These are phyloP conservation scores for Polyplosphaeria fusca DNA, from an alignment of 495 filamentous ascomycete species.

Conservation along the genomic window DNA sequence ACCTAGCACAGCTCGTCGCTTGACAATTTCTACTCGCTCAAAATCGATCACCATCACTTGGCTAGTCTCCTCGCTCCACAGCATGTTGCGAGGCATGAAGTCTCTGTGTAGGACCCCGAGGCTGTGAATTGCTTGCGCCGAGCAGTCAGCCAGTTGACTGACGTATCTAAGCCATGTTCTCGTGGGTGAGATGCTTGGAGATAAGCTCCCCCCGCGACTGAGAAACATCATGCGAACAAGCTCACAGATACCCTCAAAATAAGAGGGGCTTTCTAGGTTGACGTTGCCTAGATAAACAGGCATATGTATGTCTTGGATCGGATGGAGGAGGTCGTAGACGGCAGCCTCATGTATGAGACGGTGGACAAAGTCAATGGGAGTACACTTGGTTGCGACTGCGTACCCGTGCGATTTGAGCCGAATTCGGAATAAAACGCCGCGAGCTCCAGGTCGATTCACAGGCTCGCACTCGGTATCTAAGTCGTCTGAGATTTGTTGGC, in stretches of 20 bases:
- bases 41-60: slow-evolving; percentile 36
- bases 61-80: slow-evolving; percentile 21
- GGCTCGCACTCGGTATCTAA: slow-evolving; percentile 41
- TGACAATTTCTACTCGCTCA: slow-evolving; percentile 20
- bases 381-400: slow-evolving; percentile 49
- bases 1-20: slow-evolving; percentile 21
- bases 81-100: slow-evolving; percentile 24
- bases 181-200: slow-evolving; percentile 2
- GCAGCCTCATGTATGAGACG: slow-evolving; percentile 37
- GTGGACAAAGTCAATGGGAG: slow-evolving; percentile 32
- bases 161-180: slow-evolving; percentile 8
- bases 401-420: slow-evolving; percentile 49
- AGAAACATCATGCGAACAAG: slow-evolving; percentile 41
- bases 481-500: slow-evolving; percentile 25
- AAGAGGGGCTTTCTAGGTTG: slow-evolving; percentile 38
- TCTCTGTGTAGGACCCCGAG: slow-evolving; percentile 30
- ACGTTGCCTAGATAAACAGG: slow-evolving; percentile 42
- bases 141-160: background rate
- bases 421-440: slow-evolving; percentile 34
- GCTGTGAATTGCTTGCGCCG: slow-evolving; percentile 25
- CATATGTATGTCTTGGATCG: slow-evolving; percentile 40
- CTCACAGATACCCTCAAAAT: slow-evolving; percentile 39
- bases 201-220: slow-evolving; percentile 38
- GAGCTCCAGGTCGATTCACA: slow-evolving; percentile 43
- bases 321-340: slow-evolving; percentile 40